Evolutionary conservation across 2,329 filamentous ascomycete genomes (phyloP), one percentile per base, ranked within the genome.

Genomic region (Trematosphaeria pertusa): DNA sequence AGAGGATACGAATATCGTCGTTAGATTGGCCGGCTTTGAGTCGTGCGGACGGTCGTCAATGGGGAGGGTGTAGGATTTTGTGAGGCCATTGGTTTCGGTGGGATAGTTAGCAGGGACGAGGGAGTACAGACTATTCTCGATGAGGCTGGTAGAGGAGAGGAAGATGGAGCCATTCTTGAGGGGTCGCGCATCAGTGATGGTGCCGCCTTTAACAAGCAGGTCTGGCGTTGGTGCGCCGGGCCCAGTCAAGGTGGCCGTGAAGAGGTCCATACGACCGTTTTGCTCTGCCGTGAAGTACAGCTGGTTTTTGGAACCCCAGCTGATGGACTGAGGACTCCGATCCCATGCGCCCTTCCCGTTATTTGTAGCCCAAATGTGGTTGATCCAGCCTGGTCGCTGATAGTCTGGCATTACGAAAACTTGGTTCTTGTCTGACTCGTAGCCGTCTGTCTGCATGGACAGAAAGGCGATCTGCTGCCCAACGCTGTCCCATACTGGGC

Each of bases 351-450:
- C 87, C 50, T 82, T 78, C n/a, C 81, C 84, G 56, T 88, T 83
- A 3, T 79, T 69, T 0, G 83, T 83, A 48, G 80, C 73, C 59
- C 83, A 87, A 50, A 87, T 85, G 59, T 87, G 83, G 52, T 84
- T 77, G 10, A 85, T 80, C 48, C 81, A 80, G 48, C 75, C 75
- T 8, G 85, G 72, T 49, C 85, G 79, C 11, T 68, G 69, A 37
- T 89, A 74, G 57, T 89, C 80, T 1, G 83, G 80, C 5, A 89
- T 69, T 2, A 90, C 73, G 52, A 91, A 73, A 3, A 91, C 74
- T 34, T 85, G 81, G 34, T 87, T 81, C 69, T 88, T 88, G 74
- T 96, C 91, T 12, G 87, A 83, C 71, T 97, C 91, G 67, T 96
- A 96, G 48, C 87, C 84, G 40, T 83, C 79, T 45, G 81, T 81